A percentile compares a stretch with the other conserved stretches of the same genome.
Evolutionary conservation across 1,139 yeast species (phyloP).

Genomic region (Pichia sp.): DNA sequence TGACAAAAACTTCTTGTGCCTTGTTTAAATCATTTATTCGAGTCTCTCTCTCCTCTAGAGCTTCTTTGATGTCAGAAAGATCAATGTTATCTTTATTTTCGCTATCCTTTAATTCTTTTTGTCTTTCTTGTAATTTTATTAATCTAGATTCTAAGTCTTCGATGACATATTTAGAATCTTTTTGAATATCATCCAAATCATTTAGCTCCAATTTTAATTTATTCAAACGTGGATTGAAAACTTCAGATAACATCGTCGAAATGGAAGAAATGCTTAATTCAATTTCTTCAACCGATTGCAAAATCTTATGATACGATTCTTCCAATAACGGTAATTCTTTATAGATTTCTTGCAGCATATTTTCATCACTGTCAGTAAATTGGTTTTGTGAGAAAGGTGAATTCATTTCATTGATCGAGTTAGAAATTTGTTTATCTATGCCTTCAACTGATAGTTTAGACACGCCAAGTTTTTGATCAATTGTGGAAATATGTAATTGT

Average conservation of each 20-base stretch:
- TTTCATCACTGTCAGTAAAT: constrained; percentile 42
- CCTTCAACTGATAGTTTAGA: constrained; percentile 23
- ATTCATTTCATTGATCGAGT: constrained; percentile 45
- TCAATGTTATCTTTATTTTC: constrained; percentile 2
- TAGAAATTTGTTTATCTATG: constrained; percentile 31
- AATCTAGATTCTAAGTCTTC: constrained; percentile 52
- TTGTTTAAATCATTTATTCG: constrained; percentile 47
- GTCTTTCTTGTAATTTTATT: constrained; percentile 51
- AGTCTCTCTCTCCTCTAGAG: constrained; percentile 36
- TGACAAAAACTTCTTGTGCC: constrained; percentile 48
- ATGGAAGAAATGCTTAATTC: constrained; percentile 46
- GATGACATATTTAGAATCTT: constrained; percentile 41
- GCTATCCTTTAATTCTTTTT: constrained; percentile 57
- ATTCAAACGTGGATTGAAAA: constrained; percentile 35
- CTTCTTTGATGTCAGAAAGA: constrained; percentile 21
- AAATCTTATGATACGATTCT: constrained; percentile 36
- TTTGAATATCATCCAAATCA: constrained; percentile 35
- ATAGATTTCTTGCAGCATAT: constrained; percentile 37
- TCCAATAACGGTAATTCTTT: constrained; percentile 38
- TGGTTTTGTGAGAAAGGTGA: constrained; percentile 47
- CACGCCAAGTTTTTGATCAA: constrained; percentile 29
- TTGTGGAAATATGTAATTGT: constrained; percentile 38
- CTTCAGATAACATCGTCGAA: constrained; percentile 56
- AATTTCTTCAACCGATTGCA: constrained; percentile 40
- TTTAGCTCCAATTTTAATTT: constrained; percentile 17